These are phyloP conservation scores for Ganoderma multipileum DNA, from an alignment of 1,284 basidiomycete genomes.

Conservation along the genomic window DNA sequence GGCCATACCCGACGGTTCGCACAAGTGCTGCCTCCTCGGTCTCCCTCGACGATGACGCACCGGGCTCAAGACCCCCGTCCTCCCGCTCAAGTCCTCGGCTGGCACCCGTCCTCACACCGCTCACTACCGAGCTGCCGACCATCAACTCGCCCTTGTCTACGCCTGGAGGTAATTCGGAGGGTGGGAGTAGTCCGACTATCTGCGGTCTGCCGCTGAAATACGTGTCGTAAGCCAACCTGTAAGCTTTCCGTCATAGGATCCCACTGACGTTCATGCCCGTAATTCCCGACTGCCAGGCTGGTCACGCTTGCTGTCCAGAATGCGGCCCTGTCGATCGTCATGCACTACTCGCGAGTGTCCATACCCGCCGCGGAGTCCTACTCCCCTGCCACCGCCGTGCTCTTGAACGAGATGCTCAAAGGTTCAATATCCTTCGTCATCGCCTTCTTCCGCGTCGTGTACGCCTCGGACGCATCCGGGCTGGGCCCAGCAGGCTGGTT, in stretches of 20 bases:
- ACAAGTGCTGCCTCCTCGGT: conserved; percentile 42
- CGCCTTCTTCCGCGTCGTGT: conserved; percentile 55
- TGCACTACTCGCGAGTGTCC: conserved; percentile 94
- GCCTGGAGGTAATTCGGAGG: conserved; percentile 27
- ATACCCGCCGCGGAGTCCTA: conserved; percentile 80
- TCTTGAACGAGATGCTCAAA: conserved; percentile 94
- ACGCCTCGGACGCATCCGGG: conserved; percentile 36
- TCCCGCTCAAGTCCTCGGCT: conserved; percentile 43
- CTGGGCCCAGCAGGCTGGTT: conserved; percentile 37
- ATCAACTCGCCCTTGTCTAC: conserved; percentile 23
- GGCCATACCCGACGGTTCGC: conserved; percentile 48
- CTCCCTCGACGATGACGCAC: conserved; percentile 37
- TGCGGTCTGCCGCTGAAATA: conserved; percentile 69
- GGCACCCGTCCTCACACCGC: conserved; percentile 44
- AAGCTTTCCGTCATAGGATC: conserved; percentile 3
- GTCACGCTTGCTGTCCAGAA: conserved; percentile 96
- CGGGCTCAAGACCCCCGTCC: conserved; percentile 33
- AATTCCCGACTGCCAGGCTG: conserved; percentile 57
- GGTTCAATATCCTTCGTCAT: conserved; percentile 87
- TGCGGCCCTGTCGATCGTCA: conserved; percentile 92
- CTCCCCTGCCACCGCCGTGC: conserved; percentile 92
- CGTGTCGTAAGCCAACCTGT: conserved; percentile 55
- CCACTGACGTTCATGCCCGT: conserved; percentile 6
- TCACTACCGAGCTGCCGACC: conserved; percentile 36
- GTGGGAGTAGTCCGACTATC: conserved; percentile 44